These are phyloP conservation scores for Glaciozyma antarctica DNA, from an alignment of 768 basidiomycete genomes.

Conservation along the genomic window DNA sequence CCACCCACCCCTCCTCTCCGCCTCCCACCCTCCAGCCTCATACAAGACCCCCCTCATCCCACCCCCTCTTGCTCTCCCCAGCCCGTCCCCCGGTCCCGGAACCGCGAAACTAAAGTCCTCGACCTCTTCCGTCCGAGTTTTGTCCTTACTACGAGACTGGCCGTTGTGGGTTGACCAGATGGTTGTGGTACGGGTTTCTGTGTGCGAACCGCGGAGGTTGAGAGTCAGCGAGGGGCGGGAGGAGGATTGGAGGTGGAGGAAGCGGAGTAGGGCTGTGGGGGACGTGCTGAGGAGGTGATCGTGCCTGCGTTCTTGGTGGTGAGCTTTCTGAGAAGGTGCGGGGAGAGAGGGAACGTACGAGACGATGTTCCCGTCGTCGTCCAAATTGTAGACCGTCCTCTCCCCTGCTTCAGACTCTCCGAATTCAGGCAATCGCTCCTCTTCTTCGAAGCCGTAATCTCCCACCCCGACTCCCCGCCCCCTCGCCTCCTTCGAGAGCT, in stretches of 20 bases:
- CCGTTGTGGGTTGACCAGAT: neutral
- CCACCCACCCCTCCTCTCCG: neutral
- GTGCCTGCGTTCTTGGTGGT: neutral
- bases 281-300: neutral
- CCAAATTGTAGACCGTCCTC: neutral
- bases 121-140: neutral
- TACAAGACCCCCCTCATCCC: neutral
- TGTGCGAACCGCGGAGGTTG: neutral
- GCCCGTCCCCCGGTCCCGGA: neutral
- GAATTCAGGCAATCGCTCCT: neutral
- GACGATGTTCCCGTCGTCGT: neutral
- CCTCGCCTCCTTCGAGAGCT: conserved; percentile 4
- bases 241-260: conserved; percentile 1
- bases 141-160: neutral
- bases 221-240: neutral
- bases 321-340: neutral
- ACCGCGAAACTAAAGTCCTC: neutral
- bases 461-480: neutral
- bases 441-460: neutral
- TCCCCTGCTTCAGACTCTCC: neutral
- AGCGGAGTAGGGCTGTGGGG: neutral
- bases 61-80: neutral
- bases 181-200: neutral
- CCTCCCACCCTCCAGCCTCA: neutral
- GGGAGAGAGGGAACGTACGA: neutral